phyloP scores from a whole-genome alignment of 306 rosid species.

The Trifolium repens region DNA sequence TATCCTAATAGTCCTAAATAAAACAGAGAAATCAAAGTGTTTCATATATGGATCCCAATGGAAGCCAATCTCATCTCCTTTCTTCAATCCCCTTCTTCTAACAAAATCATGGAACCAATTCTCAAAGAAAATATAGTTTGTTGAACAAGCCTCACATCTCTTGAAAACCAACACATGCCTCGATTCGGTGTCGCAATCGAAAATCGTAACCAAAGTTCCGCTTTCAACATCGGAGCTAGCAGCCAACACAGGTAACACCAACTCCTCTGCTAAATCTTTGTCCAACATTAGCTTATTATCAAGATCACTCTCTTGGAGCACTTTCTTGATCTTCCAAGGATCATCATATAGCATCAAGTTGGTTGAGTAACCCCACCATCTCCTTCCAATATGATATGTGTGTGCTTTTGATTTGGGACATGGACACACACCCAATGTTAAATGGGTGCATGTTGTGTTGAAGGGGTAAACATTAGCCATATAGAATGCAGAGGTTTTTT shows the following conservation, averaged over 20 bases:
- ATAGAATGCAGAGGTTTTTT: not conserved
- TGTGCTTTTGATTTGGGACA: not conserved
- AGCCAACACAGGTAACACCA: constrained; percentile 7
- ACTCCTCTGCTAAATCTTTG: constrained; percentile 8
- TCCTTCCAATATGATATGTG: not conserved
- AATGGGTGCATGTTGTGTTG: constrained; percentile 19
- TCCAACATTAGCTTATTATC: not conserved
- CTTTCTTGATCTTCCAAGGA: constrained; percentile 34
- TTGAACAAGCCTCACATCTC: not conserved
- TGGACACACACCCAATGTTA: constrained; percentile 27
- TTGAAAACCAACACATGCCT: constrained; percentile 4
- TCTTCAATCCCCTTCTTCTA: constrained; percentile 12
- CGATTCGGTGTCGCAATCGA: not conserved
- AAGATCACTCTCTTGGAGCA: constrained; percentile 25
- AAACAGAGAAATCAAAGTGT: constrained; percentile 23
- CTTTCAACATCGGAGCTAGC: not conserved
- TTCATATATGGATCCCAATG: constrained; percentile 20
- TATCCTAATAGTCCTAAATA: constrained; percentile 2
- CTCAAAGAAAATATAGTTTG: not conserved
- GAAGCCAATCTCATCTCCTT: constrained; percentile 9
- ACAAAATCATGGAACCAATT: constrained; percentile 12
- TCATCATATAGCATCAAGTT: constrained; percentile 28
- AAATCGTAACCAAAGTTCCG: not conserved
- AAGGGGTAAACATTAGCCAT: not conserved
- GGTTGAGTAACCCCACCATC: constrained; percentile 19